These are phyloP conservation scores for Luvunga scandens DNA, from an alignment of 345 rosid species.

Conservation along the genomic window DNA sequence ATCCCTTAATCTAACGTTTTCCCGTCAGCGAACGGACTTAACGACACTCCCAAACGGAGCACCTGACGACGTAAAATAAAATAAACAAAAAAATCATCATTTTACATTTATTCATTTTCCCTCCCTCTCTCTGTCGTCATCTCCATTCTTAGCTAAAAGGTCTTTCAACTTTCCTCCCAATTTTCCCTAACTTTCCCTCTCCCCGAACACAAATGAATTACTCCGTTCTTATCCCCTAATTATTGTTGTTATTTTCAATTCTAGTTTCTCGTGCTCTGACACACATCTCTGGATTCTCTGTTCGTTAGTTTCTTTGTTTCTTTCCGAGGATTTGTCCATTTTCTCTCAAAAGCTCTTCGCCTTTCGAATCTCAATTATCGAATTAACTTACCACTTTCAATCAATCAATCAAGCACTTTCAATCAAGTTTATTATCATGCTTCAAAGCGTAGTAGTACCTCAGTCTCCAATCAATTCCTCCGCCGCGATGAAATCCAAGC, in stretches of 20 bases:
- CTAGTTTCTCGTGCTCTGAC: constrained; percentile 25
- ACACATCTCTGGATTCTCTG: constrained; percentile 13
- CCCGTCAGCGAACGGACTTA: constrained; percentile 35
- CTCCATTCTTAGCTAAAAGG: constrained; percentile 12
- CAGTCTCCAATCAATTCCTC: constrained; percentile 40
- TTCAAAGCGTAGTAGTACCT: constrained; percentile 51
- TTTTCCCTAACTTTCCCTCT: constrained; percentile 28
- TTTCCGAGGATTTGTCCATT: constrained; percentile 41
- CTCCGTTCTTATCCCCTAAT: neutral
- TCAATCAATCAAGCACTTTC: neutral
- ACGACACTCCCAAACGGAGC: constrained; percentile 30
- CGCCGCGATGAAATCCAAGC: constrained; percentile 62
- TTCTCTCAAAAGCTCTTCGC: constrained; percentile 28
- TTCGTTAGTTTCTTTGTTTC: constrained; percentile 14
- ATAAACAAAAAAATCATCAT: neutral
- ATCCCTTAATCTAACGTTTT: constrained; percentile 10
- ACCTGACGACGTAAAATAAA: constrained; percentile 17
- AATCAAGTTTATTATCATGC: constrained; percentile 38
- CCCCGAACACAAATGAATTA: constrained; percentile 15
- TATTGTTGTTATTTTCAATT: neutral
- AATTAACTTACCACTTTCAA: neutral
- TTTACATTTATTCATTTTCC: neutral
- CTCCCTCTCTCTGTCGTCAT: constrained; percentile 6
- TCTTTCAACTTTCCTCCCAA: constrained; percentile 11
- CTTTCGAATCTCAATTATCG: constrained; percentile 36